These are phyloP conservation scores for Intubia oerlemansii DNA, from an alignment of 2,329 filamentous ascomycete species.

Conservation along the genomic window DNA sequence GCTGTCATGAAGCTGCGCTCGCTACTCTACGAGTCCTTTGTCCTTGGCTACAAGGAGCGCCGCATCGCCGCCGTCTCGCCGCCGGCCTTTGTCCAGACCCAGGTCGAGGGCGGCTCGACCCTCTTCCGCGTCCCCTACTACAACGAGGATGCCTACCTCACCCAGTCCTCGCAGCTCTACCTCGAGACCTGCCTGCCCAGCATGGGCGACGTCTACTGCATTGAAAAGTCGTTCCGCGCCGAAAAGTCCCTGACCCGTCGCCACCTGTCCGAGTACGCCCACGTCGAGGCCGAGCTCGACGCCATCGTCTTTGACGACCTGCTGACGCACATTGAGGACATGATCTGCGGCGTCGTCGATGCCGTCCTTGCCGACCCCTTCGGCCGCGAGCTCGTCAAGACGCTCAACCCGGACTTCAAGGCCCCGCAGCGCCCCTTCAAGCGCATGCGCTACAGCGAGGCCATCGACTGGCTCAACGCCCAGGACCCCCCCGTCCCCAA, in stretches of 20 bases:
- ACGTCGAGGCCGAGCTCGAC: conserved; percentile 90
- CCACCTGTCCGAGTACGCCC: conserved; percentile 84
- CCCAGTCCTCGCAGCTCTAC: conserved; percentile 92
- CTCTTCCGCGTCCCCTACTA: conserved; percentile 53
- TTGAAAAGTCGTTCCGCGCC: conserved; percentile 95
- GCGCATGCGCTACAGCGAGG: conserved; percentile 87
- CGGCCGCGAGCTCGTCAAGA: conserved; percentile 52
- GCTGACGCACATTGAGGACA: conserved; percentile 63
- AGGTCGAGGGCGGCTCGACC: conserved; percentile 82
- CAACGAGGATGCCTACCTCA: conserved; percentile 71
- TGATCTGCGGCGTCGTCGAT: conserved; percentile 74
- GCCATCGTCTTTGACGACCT: conserved; percentile 88
- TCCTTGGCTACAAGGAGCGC: conserved; percentile 54
- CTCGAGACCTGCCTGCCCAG: conserved; percentile 85
- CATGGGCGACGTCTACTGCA: conserved; percentile 89
- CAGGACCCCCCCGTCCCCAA: conserved; percentile 65
- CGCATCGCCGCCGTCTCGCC: conserved; percentile 68
- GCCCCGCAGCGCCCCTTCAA: conserved; percentile 68
- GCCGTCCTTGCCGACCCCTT: conserved; percentile 51
- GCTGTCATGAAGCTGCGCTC: conserved; percentile 74
- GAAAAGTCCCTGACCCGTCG: conserved; percentile 90
- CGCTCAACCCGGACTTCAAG: conserved; percentile 80
- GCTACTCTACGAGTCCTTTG: conserved; percentile 62
- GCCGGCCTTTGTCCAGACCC: conserved; percentile 81
- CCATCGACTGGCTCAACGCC: conserved; percentile 81